A percentile compares a stretch with the other conserved stretches of the same genome.
Conservation (phyloP, 2,329 filamentous ascomycete species). For the Albifimbria verrucaria region DNA sequence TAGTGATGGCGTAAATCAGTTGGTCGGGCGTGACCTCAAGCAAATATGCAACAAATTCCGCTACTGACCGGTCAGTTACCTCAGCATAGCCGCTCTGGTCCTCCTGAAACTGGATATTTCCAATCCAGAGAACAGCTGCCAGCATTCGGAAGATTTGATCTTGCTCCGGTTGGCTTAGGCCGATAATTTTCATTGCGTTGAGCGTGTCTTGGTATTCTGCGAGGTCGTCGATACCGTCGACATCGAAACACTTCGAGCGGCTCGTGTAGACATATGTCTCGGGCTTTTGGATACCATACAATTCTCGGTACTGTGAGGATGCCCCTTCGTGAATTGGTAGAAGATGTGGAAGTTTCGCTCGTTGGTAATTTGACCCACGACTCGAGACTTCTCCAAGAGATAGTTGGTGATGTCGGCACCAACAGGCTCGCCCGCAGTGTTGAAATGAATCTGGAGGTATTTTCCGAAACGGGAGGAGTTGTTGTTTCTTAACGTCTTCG, state of each 20-base stretch:
- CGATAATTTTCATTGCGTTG: constrained; percentile 93
- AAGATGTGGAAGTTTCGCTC: constrained; percentile 99
- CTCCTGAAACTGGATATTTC: constrained; percentile 88
- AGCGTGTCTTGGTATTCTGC: constrained; percentile 88
- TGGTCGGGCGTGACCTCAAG: constrained; percentile 80
- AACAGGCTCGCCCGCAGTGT: constrained; percentile 82
- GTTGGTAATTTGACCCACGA: constrained; percentile 90
- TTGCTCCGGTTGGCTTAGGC: constrained; percentile 81
- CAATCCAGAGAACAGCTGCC: constrained; percentile 86
- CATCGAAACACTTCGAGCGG: constrained; percentile 89
- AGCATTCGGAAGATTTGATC: constrained; percentile 97
- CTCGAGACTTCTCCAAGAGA: constrained; percentile 88
- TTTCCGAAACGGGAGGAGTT: constrained; percentile 99
- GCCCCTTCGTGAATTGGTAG: constrained; percentile 96
- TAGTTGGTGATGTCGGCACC: constrained; percentile 99
- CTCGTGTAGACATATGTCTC: constrained; percentile 94
- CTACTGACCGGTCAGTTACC: constrained; percentile 83
- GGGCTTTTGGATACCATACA: constrained; percentile 87
- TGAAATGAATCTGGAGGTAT: constrained; percentile 97
- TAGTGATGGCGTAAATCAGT: constrained; percentile 83
- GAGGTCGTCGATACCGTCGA: constrained; percentile 88
- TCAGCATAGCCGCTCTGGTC: constrained; percentile 86
- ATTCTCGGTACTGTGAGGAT: constrained; percentile 78
- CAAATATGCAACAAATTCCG: constrained; percentile 92
- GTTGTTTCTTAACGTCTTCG: constrained; percentile 96